Evolutionary conservation across 2,329 filamentous ascomycete genomes (phyloP), one percentile per base, ranked within the genome.

Genomic region (Microsporum canis): DNA sequence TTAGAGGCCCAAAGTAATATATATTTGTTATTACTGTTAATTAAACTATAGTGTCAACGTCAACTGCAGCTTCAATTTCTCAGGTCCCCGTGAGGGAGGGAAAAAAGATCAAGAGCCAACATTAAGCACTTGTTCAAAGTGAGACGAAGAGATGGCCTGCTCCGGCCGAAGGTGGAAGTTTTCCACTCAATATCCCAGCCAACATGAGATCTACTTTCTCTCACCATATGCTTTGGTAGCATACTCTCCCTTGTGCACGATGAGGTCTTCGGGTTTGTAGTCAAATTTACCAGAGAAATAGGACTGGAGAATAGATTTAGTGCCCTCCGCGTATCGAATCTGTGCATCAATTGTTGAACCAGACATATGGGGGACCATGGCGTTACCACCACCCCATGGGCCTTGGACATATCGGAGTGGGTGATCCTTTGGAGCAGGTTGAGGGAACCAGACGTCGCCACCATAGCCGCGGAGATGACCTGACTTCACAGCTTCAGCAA

Each of bases 281-380:
- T 97, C 91, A 73, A 89, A 78, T 73, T 85, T 86, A 69, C 91
- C 91, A 67, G 81, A 84, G 75, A 96, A 89, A 83, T 97, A 99
- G 77, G 87, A 91, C 67, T 92, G 82, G 63, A 99, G 82, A 73
- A 99, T 97, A 67, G 81, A 77, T 88, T 96, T 96, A 76, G 85
- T 88, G 70, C 91, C 91, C 66, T 86, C 81, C 70, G 91, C 89
- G 74, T 96, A 96, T 67, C 91, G 85, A 79, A 89, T 87, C 83
- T 99, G 94, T 63, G 94, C 94, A 74, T 99, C 94, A 73, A 99
- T 87, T n/a, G 91, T 96, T 62, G 92, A 97, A 73, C 94, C 94
- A 10, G 91, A 96, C 90, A 97, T 96, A 85, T 97, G 94, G 61
- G 94, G 90, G 63, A 96, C 91, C 89, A 94, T 99, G 79, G 91